Evolutionary conservation across 192 early-diverging fungal species (phyloP).

Genomic region (Backusella mclennaniae): DNA sequence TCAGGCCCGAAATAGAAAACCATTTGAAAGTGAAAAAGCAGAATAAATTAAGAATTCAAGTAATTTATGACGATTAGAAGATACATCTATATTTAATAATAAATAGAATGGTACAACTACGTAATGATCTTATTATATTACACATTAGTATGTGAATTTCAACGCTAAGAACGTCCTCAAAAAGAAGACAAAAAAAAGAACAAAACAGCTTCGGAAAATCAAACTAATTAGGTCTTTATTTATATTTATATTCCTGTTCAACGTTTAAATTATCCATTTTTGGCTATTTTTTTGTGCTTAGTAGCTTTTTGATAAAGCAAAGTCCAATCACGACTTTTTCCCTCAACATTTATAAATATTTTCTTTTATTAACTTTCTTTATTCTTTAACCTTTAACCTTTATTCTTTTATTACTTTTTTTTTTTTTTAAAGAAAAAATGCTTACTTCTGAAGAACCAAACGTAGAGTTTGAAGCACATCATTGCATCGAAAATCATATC

Average conservation of each 20-base stretch:
- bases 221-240: not conserved
- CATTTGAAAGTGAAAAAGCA: not conserved
- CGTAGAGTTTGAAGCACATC: not conserved
- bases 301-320: not conserved
- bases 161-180: not conserved
- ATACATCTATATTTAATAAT: not conserved
- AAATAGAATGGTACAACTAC: not conserved
- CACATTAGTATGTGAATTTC: not conserved
- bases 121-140: not conserved
- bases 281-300: not conserved
- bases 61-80: not conserved
- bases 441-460: not conserved
- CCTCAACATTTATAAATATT: not conserved
- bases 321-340: not conserved
- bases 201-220: not conserved
- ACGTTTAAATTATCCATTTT: not conserved
- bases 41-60: not conserved
- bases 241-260: not conserved
- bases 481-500: conserved; percentile 13
- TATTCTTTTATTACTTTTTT: not conserved
- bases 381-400: not conserved
- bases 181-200: not conserved
- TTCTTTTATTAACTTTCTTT: not conserved
- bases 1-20: not conserved
- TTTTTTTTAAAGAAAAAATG: not conserved